These are phyloP conservation scores for Hemileia vastatrix DNA, from an alignment of 1,284 basidiomycete species.

Conservation along the genomic window DNA sequence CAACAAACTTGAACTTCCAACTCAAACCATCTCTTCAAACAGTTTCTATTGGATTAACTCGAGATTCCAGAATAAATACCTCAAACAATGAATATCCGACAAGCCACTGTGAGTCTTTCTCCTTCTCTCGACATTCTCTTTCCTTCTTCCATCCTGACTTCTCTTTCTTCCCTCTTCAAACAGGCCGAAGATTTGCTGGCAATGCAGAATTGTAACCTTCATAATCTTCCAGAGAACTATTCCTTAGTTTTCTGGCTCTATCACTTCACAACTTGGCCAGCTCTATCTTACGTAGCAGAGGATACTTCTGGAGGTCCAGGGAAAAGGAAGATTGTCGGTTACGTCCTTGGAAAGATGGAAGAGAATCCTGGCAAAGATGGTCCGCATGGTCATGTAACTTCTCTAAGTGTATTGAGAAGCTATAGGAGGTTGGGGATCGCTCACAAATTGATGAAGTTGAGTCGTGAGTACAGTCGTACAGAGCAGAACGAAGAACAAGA, in stretches of 20 bases:
- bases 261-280: constrained; percentile 42
- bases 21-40: too few relatives aligned
- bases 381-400: constrained; percentile 42
- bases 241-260: constrained; percentile 43
- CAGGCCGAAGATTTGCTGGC: constrained; percentile 40
- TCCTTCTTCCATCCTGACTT: too few relatives aligned
- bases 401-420: constrained; percentile 39
- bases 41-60: too few relatives aligned
- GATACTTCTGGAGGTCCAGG: constrained; percentile 34
- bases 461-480: too few relatives aligned
- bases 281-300: constrained; percentile 43
- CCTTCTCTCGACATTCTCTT: too few relatives aligned
- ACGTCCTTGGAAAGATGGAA: constrained; percentile 42
- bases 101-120: too few relatives aligned
- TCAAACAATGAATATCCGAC: too few relatives aligned
- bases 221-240: constrained; percentile 44
- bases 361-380: constrained; percentile 28
- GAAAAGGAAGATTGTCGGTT: constrained; percentile 35
- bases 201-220: constrained; percentile 43
- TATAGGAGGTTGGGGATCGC: constrained; percentile 40
- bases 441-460: constrained; percentile 42
- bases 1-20: too few relatives aligned
- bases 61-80: too few relatives aligned
- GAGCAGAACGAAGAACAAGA: not conserved
- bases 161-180: too few relatives aligned